These are phyloP conservation scores for Iodosphaeria phyllophila DNA, from an alignment of 2,329 filamentous ascomycete genomes.

Conservation along the genomic window DNA sequence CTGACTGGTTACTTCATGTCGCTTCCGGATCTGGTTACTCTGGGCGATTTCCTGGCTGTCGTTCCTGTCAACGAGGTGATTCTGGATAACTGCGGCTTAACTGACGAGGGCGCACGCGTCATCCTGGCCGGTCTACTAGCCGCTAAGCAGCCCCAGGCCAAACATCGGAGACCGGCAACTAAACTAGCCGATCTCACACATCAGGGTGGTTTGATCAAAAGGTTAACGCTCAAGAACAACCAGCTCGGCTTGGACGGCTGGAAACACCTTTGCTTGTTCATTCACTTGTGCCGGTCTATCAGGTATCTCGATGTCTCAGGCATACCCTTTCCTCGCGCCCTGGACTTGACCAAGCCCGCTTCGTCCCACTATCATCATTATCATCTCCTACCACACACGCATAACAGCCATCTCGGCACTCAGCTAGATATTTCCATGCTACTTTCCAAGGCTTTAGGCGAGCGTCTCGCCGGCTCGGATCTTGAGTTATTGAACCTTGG, in stretches of 20 bases:
- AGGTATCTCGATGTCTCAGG: slow-evolving; percentile 76
- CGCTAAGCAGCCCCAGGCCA: slow-evolving; percentile 46
- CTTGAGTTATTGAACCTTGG: slow-evolving; percentile 73
- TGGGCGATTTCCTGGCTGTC: slow-evolving; percentile 86
- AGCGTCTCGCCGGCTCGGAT: slow-evolving; percentile 55
- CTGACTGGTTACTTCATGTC: slow-evolving; percentile 73
- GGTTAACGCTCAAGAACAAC: slow-evolving; percentile 79
- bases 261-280: slow-evolving; percentile 77
- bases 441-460: slow-evolving; percentile 55
- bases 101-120: slow-evolving; percentile 71
- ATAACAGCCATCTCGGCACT: slow-evolving; percentile 12
- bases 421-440: slow-evolving; percentile 40
- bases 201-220: slow-evolving; percentile 62
- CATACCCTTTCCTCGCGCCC: slow-evolving; percentile 47
- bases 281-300: slow-evolving; percentile 76
- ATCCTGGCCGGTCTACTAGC: slow-evolving; percentile 74
- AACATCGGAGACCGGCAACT: slow-evolving; percentile 25
- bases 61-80: slow-evolving; percentile 78
- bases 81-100: slow-evolving; percentile 72
- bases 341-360: slow-evolving; percentile 8
- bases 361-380: no score
- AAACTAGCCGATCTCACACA: slow-evolving; percentile 20
- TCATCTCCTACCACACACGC: no score
- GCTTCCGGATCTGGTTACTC: slow-evolving; percentile 63
- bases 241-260: slow-evolving; percentile 76